Conservation (phyloP, 2,329 filamentous ascomycete genomes). For the Fonsecaea erecta region DNA sequence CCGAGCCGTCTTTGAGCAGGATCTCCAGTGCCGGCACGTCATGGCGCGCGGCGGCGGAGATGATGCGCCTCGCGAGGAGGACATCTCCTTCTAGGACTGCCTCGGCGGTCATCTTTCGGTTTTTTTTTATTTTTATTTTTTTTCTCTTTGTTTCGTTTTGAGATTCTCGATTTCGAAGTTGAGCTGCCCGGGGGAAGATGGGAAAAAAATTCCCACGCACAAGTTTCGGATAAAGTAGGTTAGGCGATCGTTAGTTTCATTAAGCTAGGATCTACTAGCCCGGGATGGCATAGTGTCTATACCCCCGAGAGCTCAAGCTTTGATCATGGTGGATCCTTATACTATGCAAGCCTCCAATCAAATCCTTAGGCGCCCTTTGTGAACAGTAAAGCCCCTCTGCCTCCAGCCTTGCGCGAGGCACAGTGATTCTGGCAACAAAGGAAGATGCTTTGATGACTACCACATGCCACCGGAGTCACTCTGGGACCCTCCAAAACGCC, state of each 20-base stretch:
- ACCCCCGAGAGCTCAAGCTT: neutral
- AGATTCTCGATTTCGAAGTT: neutral
- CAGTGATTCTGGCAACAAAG: neutral
- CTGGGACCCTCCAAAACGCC: neutral
- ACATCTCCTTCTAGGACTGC: slow-evolving; percentile 8
- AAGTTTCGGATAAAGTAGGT: neutral
- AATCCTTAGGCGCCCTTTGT: neutral
- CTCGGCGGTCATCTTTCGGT: slow-evolving; percentile 10
- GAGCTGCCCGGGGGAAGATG: too few relatives aligned
- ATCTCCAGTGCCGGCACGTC: slow-evolving; percentile 9
- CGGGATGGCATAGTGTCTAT: neutral
- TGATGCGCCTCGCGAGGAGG: slow-evolving; percentile 16
- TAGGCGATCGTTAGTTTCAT: neutral
- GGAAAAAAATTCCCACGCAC: too few relatives aligned
- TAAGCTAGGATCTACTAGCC: neutral
- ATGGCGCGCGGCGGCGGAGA: slow-evolving; percentile 15
- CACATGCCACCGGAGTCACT: neutral
- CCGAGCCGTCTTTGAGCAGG: slow-evolving; percentile 12
- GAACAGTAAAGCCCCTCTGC: neutral
- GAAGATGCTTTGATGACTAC: neutral
- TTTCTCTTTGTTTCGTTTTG: neutral
- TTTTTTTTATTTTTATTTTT: neutral
- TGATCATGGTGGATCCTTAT: neutral
- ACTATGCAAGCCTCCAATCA: neutral
- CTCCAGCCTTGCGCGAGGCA: neutral